Conservation (phyloP, 139 green algal species). For the Tetratostichococcus sp. region DNA sequence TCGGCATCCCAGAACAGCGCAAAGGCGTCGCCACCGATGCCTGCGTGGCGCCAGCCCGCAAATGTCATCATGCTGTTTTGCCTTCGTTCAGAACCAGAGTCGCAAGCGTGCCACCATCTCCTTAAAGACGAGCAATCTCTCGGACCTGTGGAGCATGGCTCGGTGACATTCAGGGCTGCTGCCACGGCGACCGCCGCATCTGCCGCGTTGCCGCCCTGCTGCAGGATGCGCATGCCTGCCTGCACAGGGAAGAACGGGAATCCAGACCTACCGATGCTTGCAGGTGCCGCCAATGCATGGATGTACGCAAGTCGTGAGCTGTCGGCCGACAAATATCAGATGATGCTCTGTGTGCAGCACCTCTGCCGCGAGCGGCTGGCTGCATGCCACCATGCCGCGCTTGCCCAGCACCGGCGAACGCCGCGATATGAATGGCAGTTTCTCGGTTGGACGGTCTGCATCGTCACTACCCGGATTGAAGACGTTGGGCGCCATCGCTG, state of each 20-base stretch:
- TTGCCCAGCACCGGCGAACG: slow-evolving; percentile 47
- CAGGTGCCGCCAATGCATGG: too few species aligned
- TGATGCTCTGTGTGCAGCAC: slow-evolving; percentile 21
- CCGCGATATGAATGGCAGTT: slow-evolving; percentile 34
- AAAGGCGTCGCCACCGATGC: slow-evolving; percentile 71
- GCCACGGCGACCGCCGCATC: slow-evolving; percentile 69
- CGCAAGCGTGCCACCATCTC: too few species aligned
- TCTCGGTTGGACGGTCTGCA: slow-evolving; percentile 1
- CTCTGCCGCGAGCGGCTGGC: slow-evolving; percentile 56
- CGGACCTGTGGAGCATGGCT: slow-evolving; percentile 61
- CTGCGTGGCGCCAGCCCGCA: too few species aligned
- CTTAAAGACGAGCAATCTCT: neutral
- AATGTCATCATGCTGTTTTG: too few species aligned
- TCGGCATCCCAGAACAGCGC: slow-evolving; percentile 52
- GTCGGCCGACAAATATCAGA: too few species aligned
- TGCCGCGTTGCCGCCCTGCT: slow-evolving; percentile 65
- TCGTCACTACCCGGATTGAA: neutral
- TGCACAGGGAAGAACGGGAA: too few species aligned
- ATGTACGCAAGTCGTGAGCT: too few species aligned
- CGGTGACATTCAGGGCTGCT: slow-evolving; percentile 59
- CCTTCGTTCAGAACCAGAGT: too few species aligned
- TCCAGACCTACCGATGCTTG: too few species aligned
- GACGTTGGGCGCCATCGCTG: neutral
- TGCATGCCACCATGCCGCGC: slow-evolving; percentile 52
- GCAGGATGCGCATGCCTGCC: slow-evolving; percentile 56